These are phyloP conservation scores for Davidsoniella eucalypti DNA, from an alignment of 2,329 filamentous ascomycete species.

Conservation along the genomic window DNA sequence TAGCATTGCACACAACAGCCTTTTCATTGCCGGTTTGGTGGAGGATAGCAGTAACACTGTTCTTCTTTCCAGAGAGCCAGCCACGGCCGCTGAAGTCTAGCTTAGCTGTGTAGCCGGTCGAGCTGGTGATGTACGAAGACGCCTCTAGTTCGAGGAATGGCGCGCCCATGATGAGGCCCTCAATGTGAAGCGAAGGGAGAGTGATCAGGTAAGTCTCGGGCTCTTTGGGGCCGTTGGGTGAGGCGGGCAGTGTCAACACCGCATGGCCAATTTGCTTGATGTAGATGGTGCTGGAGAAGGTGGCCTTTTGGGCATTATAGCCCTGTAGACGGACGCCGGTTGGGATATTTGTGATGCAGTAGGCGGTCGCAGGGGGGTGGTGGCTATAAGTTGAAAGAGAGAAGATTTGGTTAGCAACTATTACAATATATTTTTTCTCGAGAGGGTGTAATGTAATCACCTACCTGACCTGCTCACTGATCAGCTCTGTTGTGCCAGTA, in stretches of 20 bases:
- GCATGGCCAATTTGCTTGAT: slow-evolving; percentile 92
- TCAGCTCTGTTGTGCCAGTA: slow-evolving; percentile 64
- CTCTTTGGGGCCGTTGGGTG: slow-evolving; percentile 19
- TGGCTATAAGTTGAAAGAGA: slow-evolving; percentile 34
- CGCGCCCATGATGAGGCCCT: slow-evolving; percentile 70
- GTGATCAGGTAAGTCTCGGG: slow-evolving; percentile 75
- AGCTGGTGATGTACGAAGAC: slow-evolving; percentile 70
- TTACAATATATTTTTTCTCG: background rate
- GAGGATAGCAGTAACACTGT: slow-evolving; percentile 62
- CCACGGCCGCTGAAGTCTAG: slow-evolving; percentile 89
- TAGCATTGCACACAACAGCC: slow-evolving; percentile 61
- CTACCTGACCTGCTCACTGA: slow-evolving; percentile 84
- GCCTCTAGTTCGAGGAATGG: slow-evolving; percentile 87
- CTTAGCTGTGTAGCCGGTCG: slow-evolving; percentile 70
- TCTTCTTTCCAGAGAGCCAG: slow-evolving; percentile 93
- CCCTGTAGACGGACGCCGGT: slow-evolving; percentile 67
- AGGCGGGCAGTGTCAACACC: slow-evolving; percentile 51
- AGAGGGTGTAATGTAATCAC: slow-evolving; percentile 4
- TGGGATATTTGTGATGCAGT: slow-evolving; percentile 75
- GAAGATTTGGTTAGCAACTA: background rate
- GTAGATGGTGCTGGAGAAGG: slow-evolving; percentile 83
- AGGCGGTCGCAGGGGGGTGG: slow-evolving; percentile 88
- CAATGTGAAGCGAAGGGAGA: slow-evolving; percentile 79
- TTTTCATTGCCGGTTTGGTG: slow-evolving; percentile 56
- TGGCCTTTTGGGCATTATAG: slow-evolving; percentile 93